A percentile compares a stretch with the other conserved stretches of the same genome.
phyloP scores from a whole-genome alignment of 768 basidiomycete species.

The Kwoniella bestiolae region DNA sequence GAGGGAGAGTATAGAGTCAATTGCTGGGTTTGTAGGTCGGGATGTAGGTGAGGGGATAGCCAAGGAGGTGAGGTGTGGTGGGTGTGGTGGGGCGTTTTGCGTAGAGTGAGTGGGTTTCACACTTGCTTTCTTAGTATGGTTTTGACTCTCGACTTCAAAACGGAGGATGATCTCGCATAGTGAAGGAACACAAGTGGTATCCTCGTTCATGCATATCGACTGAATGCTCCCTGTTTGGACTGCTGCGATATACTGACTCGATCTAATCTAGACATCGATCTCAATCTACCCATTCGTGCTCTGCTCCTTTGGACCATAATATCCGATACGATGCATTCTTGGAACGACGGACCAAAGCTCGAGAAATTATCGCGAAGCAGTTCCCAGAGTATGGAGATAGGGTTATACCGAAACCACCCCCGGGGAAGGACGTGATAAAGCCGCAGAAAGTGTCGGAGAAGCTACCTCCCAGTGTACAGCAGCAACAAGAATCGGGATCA shows the following conservation, averaged over 20 bases:
- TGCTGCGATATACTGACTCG: background rate
- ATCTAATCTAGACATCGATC: constrained; percentile 37
- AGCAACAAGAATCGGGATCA: background rate
- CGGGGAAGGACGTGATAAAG: constrained; percentile 22
- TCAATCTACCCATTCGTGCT: constrained; percentile 37
- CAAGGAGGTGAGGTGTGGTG: constrained; percentile 29
- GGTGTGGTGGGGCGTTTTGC: constrained; percentile 37
- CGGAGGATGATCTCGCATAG: no score
- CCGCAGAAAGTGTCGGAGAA: background rate
- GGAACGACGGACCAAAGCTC: constrained; percentile 27
- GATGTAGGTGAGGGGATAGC: constrained; percentile 19
- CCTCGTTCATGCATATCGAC: no score
- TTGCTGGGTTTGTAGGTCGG: constrained; percentile 29
- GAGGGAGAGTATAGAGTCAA: constrained; percentile 36
- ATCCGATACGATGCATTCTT: constrained; percentile 34
- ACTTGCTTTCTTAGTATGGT: no score
- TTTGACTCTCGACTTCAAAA: no score
- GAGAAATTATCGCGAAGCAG: constrained; percentile 28
- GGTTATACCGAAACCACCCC: constrained; percentile 43
- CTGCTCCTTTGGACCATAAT: constrained; percentile 32
- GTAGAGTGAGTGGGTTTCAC: constrained; percentile 34
- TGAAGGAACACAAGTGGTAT: no score
- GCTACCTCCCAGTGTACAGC: background rate
- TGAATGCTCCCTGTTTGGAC: background rate
- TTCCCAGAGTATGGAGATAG: constrained; percentile 39